Evolutionary conservation across 768 basidiomycete species (phyloP).

Genomic region (Naganishia vaughanmartiniae): DNA sequence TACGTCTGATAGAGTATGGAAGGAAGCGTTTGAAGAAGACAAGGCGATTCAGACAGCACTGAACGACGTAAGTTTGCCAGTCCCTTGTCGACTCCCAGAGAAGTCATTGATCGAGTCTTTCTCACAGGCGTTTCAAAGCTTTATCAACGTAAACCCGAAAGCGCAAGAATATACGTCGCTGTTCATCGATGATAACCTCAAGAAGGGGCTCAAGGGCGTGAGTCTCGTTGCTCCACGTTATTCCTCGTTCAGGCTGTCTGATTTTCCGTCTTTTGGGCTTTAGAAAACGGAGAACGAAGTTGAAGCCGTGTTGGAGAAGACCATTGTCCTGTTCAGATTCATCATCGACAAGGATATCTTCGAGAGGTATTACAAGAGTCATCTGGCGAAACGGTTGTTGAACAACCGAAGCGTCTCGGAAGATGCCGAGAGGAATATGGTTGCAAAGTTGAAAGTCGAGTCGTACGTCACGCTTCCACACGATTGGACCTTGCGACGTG

Average conservation of each 20-base stretch:
- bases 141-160: constrained; percentile 82
- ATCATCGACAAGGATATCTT: constrained; percentile 94
- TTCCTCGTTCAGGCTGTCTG: neutral
- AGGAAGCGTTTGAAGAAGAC: constrained; percentile 67
- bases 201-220: constrained; percentile 90
- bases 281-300: constrained; percentile 95
- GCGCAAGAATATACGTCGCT: constrained; percentile 92
- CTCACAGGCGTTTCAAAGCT: constrained; percentile 79
- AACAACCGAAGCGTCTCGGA: constrained; percentile 85
- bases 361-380: constrained; percentile 94
- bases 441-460: constrained; percentile 93
- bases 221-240: constrained; percentile 45
- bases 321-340: constrained; percentile 91
- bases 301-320: constrained; percentile 85
- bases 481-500: neutral
- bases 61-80: constrained; percentile 67
- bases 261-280: neutral
- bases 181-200: constrained; percentile 94
- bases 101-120: neutral
- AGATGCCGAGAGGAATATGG: constrained; percentile 95
- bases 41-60: constrained; percentile 74
- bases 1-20: constrained; percentile 76
- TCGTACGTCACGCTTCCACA: constrained; percentile 50
- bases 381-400: constrained; percentile 88
- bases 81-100: neutral